A percentile compares a stretch with the other conserved stretches of the same genome.
Evolutionary conservation across 331 rosid genomes (phyloP).

Genomic region (Telfairia occidentalis): DNA sequence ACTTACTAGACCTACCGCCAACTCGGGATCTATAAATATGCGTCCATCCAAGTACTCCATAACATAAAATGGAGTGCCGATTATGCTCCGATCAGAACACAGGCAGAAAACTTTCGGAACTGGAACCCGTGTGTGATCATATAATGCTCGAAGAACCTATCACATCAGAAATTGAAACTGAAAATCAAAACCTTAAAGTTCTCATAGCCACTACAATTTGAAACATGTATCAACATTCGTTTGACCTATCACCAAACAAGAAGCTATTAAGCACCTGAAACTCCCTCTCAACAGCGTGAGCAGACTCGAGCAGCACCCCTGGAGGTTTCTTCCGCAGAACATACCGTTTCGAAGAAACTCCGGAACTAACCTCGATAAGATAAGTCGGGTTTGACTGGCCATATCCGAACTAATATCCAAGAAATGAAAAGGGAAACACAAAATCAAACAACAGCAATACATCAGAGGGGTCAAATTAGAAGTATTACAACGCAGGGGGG

Average conservation of each 20-base stretch:
- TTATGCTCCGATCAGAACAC: constrained; percentile 62
- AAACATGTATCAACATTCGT: not conserved
- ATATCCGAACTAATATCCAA: constrained; percentile 53
- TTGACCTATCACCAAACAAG: not conserved
- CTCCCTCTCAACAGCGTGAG: constrained; percentile 94
- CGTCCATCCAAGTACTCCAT: constrained; percentile 96
- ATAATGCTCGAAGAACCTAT: constrained; percentile 80
- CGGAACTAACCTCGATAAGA: constrained; percentile 50
- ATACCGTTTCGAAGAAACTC: constrained; percentile 40
- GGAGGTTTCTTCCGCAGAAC: constrained; percentile 91
- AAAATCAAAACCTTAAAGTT: not conserved
- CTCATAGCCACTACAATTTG: not conserved
- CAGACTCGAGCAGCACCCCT: constrained; percentile 64
- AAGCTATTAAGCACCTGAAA: constrained; percentile 39
- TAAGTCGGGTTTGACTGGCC: constrained; percentile 91
- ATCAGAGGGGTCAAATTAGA: not conserved
- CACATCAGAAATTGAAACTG: not conserved
- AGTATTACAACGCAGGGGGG: not conserved
- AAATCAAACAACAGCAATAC: not conserved
- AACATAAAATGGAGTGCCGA: constrained; percentile 81
- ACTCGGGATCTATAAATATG: constrained; percentile 56
- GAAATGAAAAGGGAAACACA: not conserved
- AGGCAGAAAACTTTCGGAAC: constrained; percentile 77
- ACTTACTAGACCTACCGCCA: constrained; percentile 38
- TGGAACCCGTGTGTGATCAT: constrained; percentile 53